phyloP scores from a whole-genome alignment of 1,284 basidiomycete species.

The Cronartium quercuum region DNA sequence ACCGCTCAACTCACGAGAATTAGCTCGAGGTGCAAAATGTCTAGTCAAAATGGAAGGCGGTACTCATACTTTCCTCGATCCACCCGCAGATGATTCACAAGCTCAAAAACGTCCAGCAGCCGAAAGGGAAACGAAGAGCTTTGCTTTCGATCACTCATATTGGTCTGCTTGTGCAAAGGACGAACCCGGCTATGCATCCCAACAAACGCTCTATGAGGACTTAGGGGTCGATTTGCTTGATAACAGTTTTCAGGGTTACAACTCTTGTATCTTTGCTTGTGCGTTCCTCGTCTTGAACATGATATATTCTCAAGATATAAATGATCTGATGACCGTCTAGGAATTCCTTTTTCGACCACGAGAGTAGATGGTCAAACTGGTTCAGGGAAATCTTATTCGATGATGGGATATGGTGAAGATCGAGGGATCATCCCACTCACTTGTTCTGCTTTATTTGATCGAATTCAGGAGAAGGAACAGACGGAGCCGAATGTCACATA shows the following conservation, averaged over 20 bases:
- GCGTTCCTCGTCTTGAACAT: slow-evolving; percentile 52
- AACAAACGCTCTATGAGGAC: slow-evolving; percentile 89
- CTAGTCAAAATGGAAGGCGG: slow-evolving; percentile 89
- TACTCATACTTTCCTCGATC: slow-evolving; percentile 73
- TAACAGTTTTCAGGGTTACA: slow-evolving; percentile 92
- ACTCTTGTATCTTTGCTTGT: slow-evolving; percentile 96
- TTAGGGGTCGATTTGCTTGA: slow-evolving; percentile 88
- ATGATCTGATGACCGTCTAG: slow-evolving; percentile 39
- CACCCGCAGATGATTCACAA: slow-evolving; percentile 54
- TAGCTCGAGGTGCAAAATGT: slow-evolving; percentile 77
- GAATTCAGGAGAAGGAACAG: slow-evolving; percentile 64
- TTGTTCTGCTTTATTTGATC: slow-evolving; percentile 81
- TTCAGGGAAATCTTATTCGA: slow-evolving; percentile 86
- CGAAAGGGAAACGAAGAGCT: slow-evolving; percentile 32
- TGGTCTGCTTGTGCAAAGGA: slow-evolving; percentile 81
- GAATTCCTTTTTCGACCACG: neutral
- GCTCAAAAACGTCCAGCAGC: slow-evolving; percentile 1
- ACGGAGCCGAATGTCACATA: slow-evolving; percentile 67
- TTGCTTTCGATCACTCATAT: slow-evolving; percentile 38
- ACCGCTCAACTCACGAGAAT: slow-evolving; percentile 85
- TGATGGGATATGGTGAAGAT: slow-evolving; percentile 98
- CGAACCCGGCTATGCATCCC: slow-evolving; percentile 80
- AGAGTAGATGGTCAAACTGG: slow-evolving; percentile 73
- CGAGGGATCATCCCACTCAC: slow-evolving; percentile 97
- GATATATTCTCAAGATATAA: neutral